A percentile compares a stretch with the other conserved stretches of the same genome.
These are phyloP conservation scores for Auriscalpium vulgare DNA, from an alignment of 768 basidiomycete species.

Conservation along the genomic window DNA sequence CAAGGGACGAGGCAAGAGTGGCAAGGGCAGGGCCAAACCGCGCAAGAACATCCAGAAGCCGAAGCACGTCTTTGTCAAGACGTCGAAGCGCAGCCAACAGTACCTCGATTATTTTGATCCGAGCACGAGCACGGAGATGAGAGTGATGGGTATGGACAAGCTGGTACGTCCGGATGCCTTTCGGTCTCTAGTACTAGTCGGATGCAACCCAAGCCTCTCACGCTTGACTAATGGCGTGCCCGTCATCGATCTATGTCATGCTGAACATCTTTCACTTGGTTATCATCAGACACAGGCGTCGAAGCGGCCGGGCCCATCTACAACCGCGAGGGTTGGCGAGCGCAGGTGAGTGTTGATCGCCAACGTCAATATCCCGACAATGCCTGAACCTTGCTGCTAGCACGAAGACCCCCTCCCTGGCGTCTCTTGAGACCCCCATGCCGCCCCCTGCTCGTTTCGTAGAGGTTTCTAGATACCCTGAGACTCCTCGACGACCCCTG, in stretches of 20 bases:
- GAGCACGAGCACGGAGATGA: slow-evolving; percentile 47
- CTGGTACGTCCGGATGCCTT: slow-evolving; percentile 33
- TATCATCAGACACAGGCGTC: no score
- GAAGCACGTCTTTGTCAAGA: slow-evolving; percentile 49
- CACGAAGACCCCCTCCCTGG: not conserved
- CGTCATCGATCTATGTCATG: no score
- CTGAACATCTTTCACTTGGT: no score
- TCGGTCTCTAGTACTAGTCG: not conserved
- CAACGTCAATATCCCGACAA: not conserved
- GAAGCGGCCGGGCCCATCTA: no score
- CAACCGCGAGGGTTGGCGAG: no score
- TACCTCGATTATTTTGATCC: slow-evolving; percentile 70
- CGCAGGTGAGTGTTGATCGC: not conserved
- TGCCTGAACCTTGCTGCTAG: not conserved
- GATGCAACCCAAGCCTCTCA: not conserved
- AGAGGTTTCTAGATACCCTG: not conserved
- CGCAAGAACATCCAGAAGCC: slow-evolving; percentile 48
- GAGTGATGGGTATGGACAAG: slow-evolving; percentile 51
- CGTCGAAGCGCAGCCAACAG: slow-evolving; percentile 33
- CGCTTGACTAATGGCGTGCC: no score
- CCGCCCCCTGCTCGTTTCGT: not conserved
- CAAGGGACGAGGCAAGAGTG: slow-evolving; percentile 27
- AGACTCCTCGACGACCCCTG: slow-evolving; percentile 1
- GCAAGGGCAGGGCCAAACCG: slow-evolving; percentile 29
- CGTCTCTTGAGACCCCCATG: not conserved